Evolutionary conservation across 2,329 filamentous ascomycete genomes (phyloP).

Genomic region (Escovopsis sp.): DNA sequence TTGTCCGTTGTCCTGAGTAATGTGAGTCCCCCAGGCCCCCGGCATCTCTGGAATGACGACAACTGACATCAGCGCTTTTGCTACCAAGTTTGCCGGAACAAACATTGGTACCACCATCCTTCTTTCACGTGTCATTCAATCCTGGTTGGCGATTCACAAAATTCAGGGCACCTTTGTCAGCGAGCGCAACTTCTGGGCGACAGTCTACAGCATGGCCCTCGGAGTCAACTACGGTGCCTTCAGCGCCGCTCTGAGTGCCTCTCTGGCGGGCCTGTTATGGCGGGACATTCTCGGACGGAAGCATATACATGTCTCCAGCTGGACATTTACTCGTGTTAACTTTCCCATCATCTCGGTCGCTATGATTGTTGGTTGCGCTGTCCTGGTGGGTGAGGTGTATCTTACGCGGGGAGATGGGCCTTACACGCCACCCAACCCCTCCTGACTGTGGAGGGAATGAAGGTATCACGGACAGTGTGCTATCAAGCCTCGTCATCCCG

Average conservation of each 20-base stretch:
- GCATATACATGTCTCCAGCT: constrained; percentile 46
- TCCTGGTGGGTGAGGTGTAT: constrained; percentile 50
- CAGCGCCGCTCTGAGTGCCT: constrained; percentile 57
- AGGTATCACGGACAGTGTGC: too few species aligned
- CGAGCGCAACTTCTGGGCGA: constrained; percentile 56
- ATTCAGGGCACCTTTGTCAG: constrained; percentile 33
- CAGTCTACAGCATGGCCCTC: constrained; percentile 60
- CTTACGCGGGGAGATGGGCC: constrained; percentile 20
- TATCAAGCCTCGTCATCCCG: too few species aligned
- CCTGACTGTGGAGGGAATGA: too few species aligned
- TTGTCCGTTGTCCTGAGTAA: constrained; percentile 58
- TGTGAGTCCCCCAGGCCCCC: constrained; percentile 30
- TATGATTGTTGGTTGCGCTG: constrained; percentile 48
- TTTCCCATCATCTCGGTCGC: constrained; percentile 55
- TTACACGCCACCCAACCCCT: neutral
- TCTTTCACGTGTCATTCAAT: constrained; percentile 53
- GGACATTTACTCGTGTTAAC: constrained; percentile 56
- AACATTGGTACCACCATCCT: constrained; percentile 67
- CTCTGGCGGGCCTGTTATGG: constrained; percentile 58
- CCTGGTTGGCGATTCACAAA: constrained; percentile 48
- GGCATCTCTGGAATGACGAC: neutral
- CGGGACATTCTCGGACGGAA: constrained; percentile 54
- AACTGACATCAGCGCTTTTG: neutral
- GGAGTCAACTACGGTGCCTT: constrained; percentile 66
- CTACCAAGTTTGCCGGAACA: constrained; percentile 52